Evolutionary conservation across 441 rosid genomes (phyloP), one percentile per base, ranked within the genome.

Genomic region (Populus hybrid): DNA sequence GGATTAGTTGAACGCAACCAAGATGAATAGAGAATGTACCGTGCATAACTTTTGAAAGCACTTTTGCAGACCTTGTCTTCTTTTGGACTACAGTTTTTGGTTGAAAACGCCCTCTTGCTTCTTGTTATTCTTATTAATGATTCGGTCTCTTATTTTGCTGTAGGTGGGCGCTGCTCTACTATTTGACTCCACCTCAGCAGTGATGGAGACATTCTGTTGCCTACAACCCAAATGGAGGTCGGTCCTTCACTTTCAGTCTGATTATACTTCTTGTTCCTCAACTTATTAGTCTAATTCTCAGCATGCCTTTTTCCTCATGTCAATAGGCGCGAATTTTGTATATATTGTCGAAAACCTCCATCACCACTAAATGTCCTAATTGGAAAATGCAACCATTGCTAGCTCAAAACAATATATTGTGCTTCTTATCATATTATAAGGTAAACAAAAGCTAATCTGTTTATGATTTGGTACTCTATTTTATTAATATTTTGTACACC

Each of bases 141-240:
- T 28, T 28, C 30, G 76, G 83, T 80, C 72, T 80, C 82, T 82
- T 35, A 21, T 78, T 74, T 78, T 76, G 80, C 30, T 28, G 80
- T 82, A 86, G 91, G 80, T 72, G 66, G 79, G 70, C 71, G 40
- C 79, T 75, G 76, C 81, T 76, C 82, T 77, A 8, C 57, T 19
- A 76, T 69, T 80, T 75, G 79, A 46, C 76, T 70, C 67, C 68
- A 68, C 78, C 74, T 67, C n/a, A 74, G 59, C 26, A 67, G 75
- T 18, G 81, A 85, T 36, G 53, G 73, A 70, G 85, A 84, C 79
- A 34, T 42, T 75, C 73, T 67, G 34, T 26, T 82, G 79, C 82
- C 77, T 61, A 76, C 76, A 72, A 35, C 38, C 82, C 78, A 71
- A 74, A 70, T 73, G 74, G 83, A 77, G 84, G 85, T 89, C 19